Base-by-base conservation (phyloP, 2,329 filamentous ascomycete species). In the Alternaria dauci region DNA sequence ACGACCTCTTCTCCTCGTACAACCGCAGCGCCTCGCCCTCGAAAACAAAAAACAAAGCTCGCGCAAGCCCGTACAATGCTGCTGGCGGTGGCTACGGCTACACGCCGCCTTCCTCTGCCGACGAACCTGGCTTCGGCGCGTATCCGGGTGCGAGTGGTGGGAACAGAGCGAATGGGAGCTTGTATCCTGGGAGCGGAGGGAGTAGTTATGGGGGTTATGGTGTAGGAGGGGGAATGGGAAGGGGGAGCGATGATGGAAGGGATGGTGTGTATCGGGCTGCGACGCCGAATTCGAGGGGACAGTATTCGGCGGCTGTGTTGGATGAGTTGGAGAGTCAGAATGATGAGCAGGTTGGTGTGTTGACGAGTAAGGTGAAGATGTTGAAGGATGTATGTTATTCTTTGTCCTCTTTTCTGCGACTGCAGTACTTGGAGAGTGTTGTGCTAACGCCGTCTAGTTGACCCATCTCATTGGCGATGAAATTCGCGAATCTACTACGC, bases 261-360 rank as follows among this genome's bases (percentile, higher is more conserved):
- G 52, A 57, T 8, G 47, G 23, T 0, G 30, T 36, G 0, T 83
- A 78, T 58, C 61, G 81, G 18, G 57, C 71, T 18, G 81, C 82
- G 61, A 84, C 81, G 55, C 82, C 81, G 59, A 82, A 83, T 71
- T 76, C 75, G 11, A 92, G 90, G 76, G 94, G 94, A 14, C 94
- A 97, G 78, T 98, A 98, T 79, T 94, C 91, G 76, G 91, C 96
- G 72, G 91, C 94, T 20, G 93, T 97, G 48, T 86, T 99, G 54
- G 93, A 92, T 76, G 93, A 96, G 81, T 86, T 99, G 62, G 95
- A 99, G 83, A 94, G 91, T 74, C 95, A 99, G 82, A 98, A 98
- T 76, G 94, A 97, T 70, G 85, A 88, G 59, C 90, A 97, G 72
- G 89, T 97, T 11, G 91, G 93, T 63, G 93, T 93, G n/a, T 94